Evolutionary conservation across 2,329 filamentous ascomycete species (phyloP).

Genomic region (Diplodia scrobiculata): DNA sequence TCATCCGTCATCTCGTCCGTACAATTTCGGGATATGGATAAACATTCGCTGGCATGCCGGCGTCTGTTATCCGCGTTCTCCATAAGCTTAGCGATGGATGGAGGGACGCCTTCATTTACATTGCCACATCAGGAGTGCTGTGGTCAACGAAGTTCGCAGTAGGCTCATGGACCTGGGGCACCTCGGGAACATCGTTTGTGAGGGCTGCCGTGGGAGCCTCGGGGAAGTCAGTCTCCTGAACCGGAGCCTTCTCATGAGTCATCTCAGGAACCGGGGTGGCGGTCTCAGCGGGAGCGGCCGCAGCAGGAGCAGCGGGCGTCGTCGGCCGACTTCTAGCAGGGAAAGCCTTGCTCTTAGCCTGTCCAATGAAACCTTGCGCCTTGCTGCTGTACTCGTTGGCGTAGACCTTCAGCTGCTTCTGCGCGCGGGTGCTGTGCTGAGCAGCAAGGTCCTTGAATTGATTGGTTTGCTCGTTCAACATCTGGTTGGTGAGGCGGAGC

Average conservation of each 20-base stretch:
- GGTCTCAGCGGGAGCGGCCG: not conserved
- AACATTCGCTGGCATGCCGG: not conserved
- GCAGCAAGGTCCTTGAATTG: conserved; percentile 63
- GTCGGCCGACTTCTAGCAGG: conserved; percentile 15
- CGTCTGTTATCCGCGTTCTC: not conserved
- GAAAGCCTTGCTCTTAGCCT: conserved; percentile 34
- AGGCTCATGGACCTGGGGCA: not conserved
- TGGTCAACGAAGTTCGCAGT: not conserved
- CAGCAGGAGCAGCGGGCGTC: conserved; percentile 12
- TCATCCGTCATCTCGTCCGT: conserved; percentile 27
- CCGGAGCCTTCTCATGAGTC: conserved; percentile 41
- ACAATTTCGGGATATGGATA: conserved; percentile 21
- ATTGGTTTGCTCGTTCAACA: conserved; percentile 60
- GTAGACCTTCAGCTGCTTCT: conserved; percentile 60
- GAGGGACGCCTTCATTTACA: not conserved
- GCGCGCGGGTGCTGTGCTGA: conserved; percentile 61
- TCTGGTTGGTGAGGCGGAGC: conserved; percentile 56
- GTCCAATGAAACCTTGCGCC: conserved; percentile 56
- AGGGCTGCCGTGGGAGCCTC: conserved; percentile 37
- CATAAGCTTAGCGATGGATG: not conserved
- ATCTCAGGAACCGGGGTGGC: not conserved
- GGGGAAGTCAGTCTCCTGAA: conserved; percentile 42
- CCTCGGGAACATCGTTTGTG: not conserved
- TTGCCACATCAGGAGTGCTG: conserved; percentile 7
- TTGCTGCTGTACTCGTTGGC: conserved; percentile 63